Conservation (phyloP, 2,329 filamentous ascomycete species). For the Ceratocystis variospora region DNA sequence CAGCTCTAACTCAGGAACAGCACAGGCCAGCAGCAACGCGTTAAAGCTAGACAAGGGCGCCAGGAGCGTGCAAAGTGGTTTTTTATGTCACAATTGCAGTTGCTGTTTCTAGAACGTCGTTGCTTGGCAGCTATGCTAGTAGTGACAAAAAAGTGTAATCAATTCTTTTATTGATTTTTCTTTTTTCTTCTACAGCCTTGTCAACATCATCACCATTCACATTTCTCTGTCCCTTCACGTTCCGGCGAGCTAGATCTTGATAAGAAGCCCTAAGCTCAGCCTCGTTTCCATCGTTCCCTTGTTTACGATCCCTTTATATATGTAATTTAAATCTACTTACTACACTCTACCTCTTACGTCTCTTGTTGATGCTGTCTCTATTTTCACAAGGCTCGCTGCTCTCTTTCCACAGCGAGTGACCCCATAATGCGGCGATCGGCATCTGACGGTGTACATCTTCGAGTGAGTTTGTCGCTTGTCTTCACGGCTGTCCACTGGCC, state of each 20-base stretch:
- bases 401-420: slow-evolving; percentile 31
- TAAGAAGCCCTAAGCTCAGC: background rate
- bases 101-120: background rate
- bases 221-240: background rate
- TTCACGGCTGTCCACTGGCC: slow-evolving; percentile 23
- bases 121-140: background rate
- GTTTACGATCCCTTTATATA: background rate
- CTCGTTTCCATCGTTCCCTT: background rate
- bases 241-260: background rate
- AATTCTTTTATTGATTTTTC: background rate
- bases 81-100: background rate
- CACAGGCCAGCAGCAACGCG: background rate
- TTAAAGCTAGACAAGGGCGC: background rate
- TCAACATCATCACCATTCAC: background rate
- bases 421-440: slow-evolving; percentile 16
- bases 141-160: background rate
- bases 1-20: background rate
- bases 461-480: slow-evolving; percentile 21
- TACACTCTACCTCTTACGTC: background rate
- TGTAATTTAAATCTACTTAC: background rate
- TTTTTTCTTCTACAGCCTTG: background rate
- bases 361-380: slow-evolving; percentile 23
- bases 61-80: slow-evolving; percentile 14
- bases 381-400: slow-evolving; percentile 22
- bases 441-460: slow-evolving; percentile 11